Evolutionary conservation across 83 land plant species (phyloP), one percentile per base, ranked within the genome.

Genomic region (Isoetes engelmannii): DNA sequence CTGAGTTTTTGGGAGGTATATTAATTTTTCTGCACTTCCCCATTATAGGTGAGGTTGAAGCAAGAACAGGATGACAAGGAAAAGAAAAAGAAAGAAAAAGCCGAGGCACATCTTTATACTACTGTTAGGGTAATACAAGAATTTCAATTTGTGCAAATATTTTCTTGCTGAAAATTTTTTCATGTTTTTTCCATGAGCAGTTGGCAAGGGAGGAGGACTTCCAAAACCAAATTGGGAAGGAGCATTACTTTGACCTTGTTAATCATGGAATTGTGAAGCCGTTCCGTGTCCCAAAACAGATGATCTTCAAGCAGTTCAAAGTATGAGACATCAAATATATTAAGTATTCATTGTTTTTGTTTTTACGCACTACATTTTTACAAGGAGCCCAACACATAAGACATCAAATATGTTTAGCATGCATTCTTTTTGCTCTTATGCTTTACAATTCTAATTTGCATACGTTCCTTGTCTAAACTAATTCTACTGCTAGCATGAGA

Each of bases 61-160:
- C 87, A 84, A 73, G 97, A 94, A 72, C 92, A 94, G 69, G 98
- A 91, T 72, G 97, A 94, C 48, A 90, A 94, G 68, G 97, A 90
- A 68, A 83, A 81, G 55, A 94, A 80, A 60, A 83, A 83, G 68
- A 90, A 90, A 63, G 92, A 94, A 62, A 90, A 88, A 69, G 89
- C 92, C 4, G 93, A 94, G 69, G 96, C 98, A 44, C 92, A 94
- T 69, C 88, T 88, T 53, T 94, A 88, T 69, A 90, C 98, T 4
- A 75, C 88, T 28, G 86, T 94, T 44, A 94, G 88, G 93, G 98
- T 94, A 59, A 7, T 12, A 8, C 18, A 59, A 8, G 10, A 4
- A 2, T 18, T 8, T 59, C 20, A 1, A 18, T 59, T 9, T 17
- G 55, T 3, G 55, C 55, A 15, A 12, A 12, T 51, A 0, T 51